These are phyloP conservation scores for Eimeria necatrix DNA, from an alignment of 169 alveolate species.

Conservation along the genomic window DNA sequence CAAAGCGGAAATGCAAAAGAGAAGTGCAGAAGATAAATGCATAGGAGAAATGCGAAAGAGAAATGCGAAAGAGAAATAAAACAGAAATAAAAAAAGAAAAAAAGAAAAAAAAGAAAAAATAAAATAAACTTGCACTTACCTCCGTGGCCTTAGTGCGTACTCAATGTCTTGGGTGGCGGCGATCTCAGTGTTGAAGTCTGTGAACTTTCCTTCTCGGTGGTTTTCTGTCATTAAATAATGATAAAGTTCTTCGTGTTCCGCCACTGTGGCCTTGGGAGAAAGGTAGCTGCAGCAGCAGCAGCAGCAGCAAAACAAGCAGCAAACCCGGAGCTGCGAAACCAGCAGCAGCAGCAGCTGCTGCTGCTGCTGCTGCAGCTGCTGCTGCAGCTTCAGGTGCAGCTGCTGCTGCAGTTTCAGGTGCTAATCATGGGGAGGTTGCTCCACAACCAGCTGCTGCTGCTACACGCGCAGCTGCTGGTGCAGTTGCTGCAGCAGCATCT, in stretches of 20 bases:
- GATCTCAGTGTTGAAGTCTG: conserved; percentile 49
- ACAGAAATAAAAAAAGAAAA: not conserved
- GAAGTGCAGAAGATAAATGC: not conserved
- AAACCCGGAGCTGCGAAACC: not conserved
- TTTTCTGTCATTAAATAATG: conserved; percentile 73
- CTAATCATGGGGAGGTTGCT: not conserved
- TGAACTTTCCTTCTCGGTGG: conserved; percentile 67
- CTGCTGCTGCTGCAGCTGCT: no score
- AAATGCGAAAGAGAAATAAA: not conserved
- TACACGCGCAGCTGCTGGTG: not conserved
- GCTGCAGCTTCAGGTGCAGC: no score
- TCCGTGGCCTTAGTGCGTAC: conserved; percentile 16
- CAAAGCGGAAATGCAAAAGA: no score
- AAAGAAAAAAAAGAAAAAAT: not conserved
- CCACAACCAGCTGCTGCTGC: not conserved
- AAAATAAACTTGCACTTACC: conserved; percentile 67
- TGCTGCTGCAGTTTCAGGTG: no score
- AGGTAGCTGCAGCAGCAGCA: conserved; percentile 52
- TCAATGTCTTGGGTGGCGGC: conserved; percentile 11
- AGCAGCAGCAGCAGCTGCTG: no score
- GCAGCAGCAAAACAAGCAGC: not conserved
- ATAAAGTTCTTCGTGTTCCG: conserved; percentile 58
- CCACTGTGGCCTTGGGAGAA: conserved; percentile 54
- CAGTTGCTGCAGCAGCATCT: not conserved
- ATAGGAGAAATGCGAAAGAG: not conserved